Evolutionary conservation across 2,329 filamentous ascomycete genomes (phyloP), one percentile per base, ranked within the genome.

Genomic region (Xylariaceae sp.): DNA sequence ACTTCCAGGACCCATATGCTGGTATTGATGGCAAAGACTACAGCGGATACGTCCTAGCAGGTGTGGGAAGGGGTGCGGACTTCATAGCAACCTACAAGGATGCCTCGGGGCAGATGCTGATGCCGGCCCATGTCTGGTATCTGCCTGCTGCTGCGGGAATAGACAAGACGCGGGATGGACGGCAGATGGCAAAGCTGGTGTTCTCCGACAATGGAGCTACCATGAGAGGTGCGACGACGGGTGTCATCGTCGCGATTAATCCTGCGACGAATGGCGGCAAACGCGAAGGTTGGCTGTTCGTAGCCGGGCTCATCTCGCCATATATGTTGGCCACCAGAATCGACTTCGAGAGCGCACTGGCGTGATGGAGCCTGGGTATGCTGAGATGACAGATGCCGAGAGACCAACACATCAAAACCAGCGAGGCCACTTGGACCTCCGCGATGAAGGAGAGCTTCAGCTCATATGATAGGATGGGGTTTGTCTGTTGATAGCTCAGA

Each of bases 121-220:
- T 4, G 54, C 64, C 4, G 63, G 51, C 52, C 34, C 38, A 73
- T 44, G 72, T 81, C 0, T 78, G 69, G 68, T 67, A 63, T 17
- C 28, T 49, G 36, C 54, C 46, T 4, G 51, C 31, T 16, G 39
- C 39, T 11, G 43, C 43, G 19, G 41, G 50, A 11, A 37, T 43
- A 38, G 26, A 41, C 22, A 44, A 41, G 34, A 39, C 19, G 4
- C 32, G 24, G 17, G 26, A 33, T 2, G 76, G 71, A 68, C 63
- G 69, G 37, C 69, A 64, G 16, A 63, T 57, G n/a, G 36, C 34
- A 3, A 50, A 19, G 28, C 37, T 79, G 2, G 35, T 83, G 0
- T 81, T 82, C 43, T 67, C 77, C 34, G 79, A 83, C 46, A 76
- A 82, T 37, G 75, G 78, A 1, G 61, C 54, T 0, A 62, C 62